Evolutionary conservation across 352 stramenopile genomes (phyloP).

Genomic region (Elongisporangium undulatum): DNA sequence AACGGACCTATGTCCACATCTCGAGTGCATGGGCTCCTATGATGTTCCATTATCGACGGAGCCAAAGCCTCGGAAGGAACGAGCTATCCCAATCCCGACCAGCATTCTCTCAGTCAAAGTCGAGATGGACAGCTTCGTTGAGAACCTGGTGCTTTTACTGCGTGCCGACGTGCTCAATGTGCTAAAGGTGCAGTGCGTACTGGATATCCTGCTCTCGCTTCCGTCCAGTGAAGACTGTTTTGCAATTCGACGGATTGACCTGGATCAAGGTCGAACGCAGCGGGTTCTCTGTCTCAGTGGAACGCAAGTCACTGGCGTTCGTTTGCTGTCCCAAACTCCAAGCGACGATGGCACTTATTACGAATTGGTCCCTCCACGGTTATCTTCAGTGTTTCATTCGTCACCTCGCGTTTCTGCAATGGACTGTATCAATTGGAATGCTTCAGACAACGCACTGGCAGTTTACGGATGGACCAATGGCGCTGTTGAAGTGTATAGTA

Average conservation of each 20-base stretch:
- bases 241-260: conserved; percentile 14
- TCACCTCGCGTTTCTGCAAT: conserved; percentile 14
- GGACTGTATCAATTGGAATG: conserved; percentile 4
- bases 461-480: conserved; percentile 48
- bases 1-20: background rate
- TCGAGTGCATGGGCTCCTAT: background rate
- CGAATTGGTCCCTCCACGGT: background rate
- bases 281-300: conserved; percentile 18
- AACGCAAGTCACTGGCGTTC: conserved; percentile 15
- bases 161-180: conserved; percentile 54
- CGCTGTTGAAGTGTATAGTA: conserved; percentile 35
- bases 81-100: conserved; percentile 1
- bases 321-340: conserved; percentile 11
- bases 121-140: conserved; percentile 40
- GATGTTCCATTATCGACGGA: background rate
- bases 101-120: conserved; percentile 34
- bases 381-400: conserved; percentile 2
- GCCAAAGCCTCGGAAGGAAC: background rate
- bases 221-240: conserved; percentile 11
- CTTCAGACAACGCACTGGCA: conserved; percentile 14
- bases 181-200: conserved; percentile 53
- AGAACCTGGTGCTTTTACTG: conserved; percentile 50
- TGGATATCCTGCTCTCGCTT: conserved; percentile 27
- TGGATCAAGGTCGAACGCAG: conserved; percentile 1
- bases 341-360: background rate